These are phyloP conservation scores for Pyrenophora teres DNA, from an alignment of 2,329 filamentous ascomycete genomes.

Conservation along the genomic window DNA sequence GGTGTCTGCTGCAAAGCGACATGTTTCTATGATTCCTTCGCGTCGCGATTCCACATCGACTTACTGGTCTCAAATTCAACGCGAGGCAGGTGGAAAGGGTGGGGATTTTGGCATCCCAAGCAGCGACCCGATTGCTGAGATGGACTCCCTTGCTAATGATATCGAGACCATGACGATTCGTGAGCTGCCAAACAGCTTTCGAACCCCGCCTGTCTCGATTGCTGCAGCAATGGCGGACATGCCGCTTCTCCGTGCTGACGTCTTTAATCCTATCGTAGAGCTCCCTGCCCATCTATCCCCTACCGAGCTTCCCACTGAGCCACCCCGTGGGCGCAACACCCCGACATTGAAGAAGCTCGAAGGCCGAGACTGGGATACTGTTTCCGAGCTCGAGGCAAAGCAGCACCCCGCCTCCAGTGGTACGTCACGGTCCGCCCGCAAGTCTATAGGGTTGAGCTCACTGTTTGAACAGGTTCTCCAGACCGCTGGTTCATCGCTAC, in stretches of 20 bases:
- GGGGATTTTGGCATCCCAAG: neutral
- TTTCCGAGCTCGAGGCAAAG: no score
- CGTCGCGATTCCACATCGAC: neutral
- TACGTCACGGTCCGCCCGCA: neutral
- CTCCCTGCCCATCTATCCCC: neutral
- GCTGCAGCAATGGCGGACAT: neutral
- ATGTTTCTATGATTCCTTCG: neutral
- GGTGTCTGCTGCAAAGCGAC: neutral
- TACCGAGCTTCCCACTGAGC: neutral
- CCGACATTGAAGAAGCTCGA: conserved; percentile 5
- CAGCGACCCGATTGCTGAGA: neutral
- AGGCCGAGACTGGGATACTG: neutral
- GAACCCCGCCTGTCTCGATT: neutral
- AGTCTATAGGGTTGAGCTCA: conserved; percentile 4
- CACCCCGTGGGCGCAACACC: neutral
- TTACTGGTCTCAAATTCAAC: conserved; percentile 1
- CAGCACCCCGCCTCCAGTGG: neutral
- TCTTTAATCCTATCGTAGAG: neutral
- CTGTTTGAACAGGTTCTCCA: conserved; percentile 8
- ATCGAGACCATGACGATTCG: neutral
- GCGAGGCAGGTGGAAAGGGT: neutral
- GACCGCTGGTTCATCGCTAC: neutral
- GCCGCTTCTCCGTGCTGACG: neutral
- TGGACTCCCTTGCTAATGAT: neutral
- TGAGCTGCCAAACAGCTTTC: neutral